Conservation (phyloP, 768 basidiomycete species). For the Suillus spraguei region DNA sequence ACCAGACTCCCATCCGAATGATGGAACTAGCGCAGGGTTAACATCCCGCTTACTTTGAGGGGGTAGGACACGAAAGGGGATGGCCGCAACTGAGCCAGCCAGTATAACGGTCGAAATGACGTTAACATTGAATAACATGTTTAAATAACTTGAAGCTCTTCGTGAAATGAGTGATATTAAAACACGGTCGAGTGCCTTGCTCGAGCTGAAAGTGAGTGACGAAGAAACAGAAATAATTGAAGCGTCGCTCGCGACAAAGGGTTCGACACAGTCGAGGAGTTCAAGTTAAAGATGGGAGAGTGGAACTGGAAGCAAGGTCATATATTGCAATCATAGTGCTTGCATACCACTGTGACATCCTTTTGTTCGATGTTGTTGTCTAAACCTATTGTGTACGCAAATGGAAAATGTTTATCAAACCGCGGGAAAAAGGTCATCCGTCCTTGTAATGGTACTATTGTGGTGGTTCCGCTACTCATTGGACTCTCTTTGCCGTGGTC, state of each 20-base stretch:
- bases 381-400: constrained; percentile 3
- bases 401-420: background rate
- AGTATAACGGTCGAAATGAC: constrained; percentile 17
- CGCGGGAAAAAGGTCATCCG: too few species aligned
- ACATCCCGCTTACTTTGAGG: constrained; percentile 44
- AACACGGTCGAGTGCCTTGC: constrained; percentile 5
- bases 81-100: constrained; percentile 11
- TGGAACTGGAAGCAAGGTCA: background rate
- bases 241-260: constrained; percentile 10
- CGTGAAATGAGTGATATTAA: background rate
- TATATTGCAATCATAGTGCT: background rate
- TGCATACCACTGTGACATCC: background rate
- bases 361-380: constrained; percentile 1
- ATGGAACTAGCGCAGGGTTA: constrained; percentile 55
- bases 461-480: too few species aligned
- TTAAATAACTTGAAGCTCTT: constrained; percentile 3
- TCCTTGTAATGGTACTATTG: too few species aligned
- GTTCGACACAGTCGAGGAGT: constrained; percentile 11
- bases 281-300: background rate
- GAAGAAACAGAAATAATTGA: background rate
- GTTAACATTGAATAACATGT: constrained; percentile 19
- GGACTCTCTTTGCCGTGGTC: too few species aligned
- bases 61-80: constrained; percentile 19
- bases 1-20: constrained; percentile 58
- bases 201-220: constrained; percentile 3